Evolutionary conservation across 2,329 filamentous ascomycete genomes (phyloP), one percentile per base, ranked within the genome.

Genomic region (Trichoderma sp.): DNA sequence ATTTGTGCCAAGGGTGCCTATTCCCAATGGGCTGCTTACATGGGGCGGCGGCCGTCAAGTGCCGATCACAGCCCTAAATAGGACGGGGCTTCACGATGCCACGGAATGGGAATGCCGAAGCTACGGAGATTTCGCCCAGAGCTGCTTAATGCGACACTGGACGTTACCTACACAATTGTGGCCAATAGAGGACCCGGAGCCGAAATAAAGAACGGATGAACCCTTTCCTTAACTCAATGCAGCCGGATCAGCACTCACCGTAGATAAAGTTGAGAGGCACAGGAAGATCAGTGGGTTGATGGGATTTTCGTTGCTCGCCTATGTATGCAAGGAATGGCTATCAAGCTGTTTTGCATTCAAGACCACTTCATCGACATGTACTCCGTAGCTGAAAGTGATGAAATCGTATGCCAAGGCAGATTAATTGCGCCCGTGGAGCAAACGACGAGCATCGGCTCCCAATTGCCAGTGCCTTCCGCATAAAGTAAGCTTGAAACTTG

Each of bases 81-180:
- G 28, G 13, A 20, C 62, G 62, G 28, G 28, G 28, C 28, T 34
- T 53, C 26, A 34, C 15, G 11, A 13, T 53, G 62, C 43, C 11
- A 53, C 43, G 62, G 43, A 65, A 53, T 65, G 62, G 62, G 28
- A 50, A 53, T 65, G 43, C 43, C 62, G 62, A 53, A 36, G 28
- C 43, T 65, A 65, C 62, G 62, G 62, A 53, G 43, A 65, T 65
- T 65, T 65, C 62, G 20, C 62, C 39, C 23, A 26, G 62, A 65
- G 43, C 20, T 50, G 28, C n/a, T 53, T 53, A 53, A 65, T 53
- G 62, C 62, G 32, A 15, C n/a, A 26, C 62, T n/a, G 43, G 17
- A 34, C 17, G 26, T 34, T 23, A 65, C 39, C 17, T 30, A 20
- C 3, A 26, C 2, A 50, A 34, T 4, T 30, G 9, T 34, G 23